These are phyloP conservation scores for Acacia concinna DNA, from an alignment of 331 rosid genomes.

Conservation along the genomic window DNA sequence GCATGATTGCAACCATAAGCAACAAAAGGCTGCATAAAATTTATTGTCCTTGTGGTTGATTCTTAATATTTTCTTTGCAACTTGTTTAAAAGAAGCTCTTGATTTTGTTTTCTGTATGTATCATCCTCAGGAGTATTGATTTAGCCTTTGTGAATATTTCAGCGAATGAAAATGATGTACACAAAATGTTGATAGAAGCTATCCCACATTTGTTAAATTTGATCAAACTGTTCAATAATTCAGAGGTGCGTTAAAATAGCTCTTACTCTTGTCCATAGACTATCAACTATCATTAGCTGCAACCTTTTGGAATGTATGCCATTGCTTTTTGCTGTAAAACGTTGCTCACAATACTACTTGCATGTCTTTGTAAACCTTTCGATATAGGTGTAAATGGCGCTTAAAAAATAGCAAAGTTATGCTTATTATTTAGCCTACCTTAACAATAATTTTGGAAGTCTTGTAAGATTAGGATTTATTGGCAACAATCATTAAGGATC, in stretches of 20 bases:
- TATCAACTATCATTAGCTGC: conserved; percentile 16
- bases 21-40: neutral
- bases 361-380: neutral
- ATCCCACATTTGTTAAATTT: conserved; percentile 73
- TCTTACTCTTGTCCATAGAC: conserved; percentile 12
- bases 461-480: neutral
- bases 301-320: neutral
- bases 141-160: conserved; percentile 37
- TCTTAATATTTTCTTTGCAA: conserved; percentile 12
- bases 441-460: neutral
- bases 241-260: conserved; percentile 50
- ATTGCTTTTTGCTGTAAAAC: conserved; percentile 17
- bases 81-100: neutral
- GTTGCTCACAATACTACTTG: neutral
- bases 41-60: neutral
- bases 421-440: neutral
- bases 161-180: conserved; percentile 68
- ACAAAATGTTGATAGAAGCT: conserved; percentile 62
- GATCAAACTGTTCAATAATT: conserved; percentile 65
- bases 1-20: neutral
- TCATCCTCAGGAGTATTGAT: conserved; percentile 28
- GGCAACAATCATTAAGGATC: neutral
- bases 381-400: neutral
- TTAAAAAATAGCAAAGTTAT: neutral
- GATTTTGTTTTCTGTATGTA: conserved; percentile 10